Conservation (phyloP, 2,329 filamentous ascomycete genomes). For the Xylariaceae sp. region DNA sequence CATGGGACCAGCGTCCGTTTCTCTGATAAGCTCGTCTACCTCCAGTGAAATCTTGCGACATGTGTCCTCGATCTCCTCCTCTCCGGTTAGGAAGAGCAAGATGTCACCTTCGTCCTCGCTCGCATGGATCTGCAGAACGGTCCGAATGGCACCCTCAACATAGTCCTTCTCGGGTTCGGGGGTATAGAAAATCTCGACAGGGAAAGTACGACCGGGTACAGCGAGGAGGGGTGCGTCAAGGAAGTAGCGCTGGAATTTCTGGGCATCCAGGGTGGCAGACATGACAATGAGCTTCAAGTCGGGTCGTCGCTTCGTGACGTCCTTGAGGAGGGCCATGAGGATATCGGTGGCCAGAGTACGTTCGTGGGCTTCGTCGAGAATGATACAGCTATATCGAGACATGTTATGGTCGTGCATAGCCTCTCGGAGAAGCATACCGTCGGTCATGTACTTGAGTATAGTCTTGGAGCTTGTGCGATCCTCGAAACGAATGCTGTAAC, state of each 20-base stretch:
- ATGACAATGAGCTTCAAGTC: slow-evolving; percentile 99
- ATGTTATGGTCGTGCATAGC: slow-evolving; percentile 95
- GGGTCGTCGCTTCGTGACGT: slow-evolving; percentile 74
- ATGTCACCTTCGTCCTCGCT: slow-evolving; percentile 91
- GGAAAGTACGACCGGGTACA: slow-evolving; percentile 91
- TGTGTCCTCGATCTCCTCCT: slow-evolving; percentile 98
- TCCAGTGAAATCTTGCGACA: slow-evolving; percentile 89
- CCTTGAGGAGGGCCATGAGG: slow-evolving; percentile 92
- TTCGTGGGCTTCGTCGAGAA: slow-evolving; percentile 98
- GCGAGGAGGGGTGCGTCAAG: slow-evolving; percentile 89
- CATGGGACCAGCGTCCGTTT: slow-evolving; percentile 87
- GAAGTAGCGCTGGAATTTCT: slow-evolving; percentile 98
- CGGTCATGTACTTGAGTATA: slow-evolving; percentile 98
- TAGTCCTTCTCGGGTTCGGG: slow-evolving; percentile 95
- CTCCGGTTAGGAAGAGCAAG: slow-evolving; percentile 90
- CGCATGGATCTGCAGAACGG: slow-evolving; percentile 94
- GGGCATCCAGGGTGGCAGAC: slow-evolving; percentile 94
- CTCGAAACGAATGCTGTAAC: slow-evolving; percentile 98
- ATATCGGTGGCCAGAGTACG: slow-evolving; percentile 96
- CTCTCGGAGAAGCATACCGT: slow-evolving; percentile 95
- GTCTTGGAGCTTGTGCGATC: slow-evolving; percentile 88
- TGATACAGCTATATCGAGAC: slow-evolving; percentile 92
- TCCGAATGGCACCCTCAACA: slow-evolving; percentile 90
- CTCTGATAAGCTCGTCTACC: slow-evolving; percentile 84
- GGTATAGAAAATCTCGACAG: slow-evolving; percentile 98